A percentile compares a stretch with the other conserved stretches of the same genome.
Evolutionary conservation across 495 filamentous ascomycete species (phyloP).

Genomic region (Penicillium soppii): DNA sequence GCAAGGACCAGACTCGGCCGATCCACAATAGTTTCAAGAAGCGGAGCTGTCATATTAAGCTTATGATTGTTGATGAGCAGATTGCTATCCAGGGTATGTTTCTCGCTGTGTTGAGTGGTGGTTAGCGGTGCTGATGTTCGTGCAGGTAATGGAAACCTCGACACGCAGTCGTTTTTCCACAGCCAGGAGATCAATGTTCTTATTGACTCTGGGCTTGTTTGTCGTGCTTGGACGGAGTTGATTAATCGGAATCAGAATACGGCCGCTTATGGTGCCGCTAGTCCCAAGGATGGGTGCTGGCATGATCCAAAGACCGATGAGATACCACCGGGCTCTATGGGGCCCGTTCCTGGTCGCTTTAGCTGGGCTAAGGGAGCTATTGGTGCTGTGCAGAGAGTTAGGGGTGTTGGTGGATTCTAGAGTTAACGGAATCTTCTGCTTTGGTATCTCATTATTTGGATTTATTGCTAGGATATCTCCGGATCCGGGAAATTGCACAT

Average conservation of each 20-base stretch:
- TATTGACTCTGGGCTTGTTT: constrained; percentile 61
- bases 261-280: constrained; percentile 56
- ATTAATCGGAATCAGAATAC: constrained; percentile 73
- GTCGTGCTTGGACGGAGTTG: constrained; percentile 59
- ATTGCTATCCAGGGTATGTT: constrained; percentile 58
- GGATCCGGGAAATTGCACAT: no score
- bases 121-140: neutral
- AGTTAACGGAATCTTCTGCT: neutral
- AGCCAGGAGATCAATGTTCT: constrained; percentile 75
- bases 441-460: neutral
- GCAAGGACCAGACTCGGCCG: constrained; percentile 66
- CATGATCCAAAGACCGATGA: constrained; percentile 53
- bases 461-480: no score
- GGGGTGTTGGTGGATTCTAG: constrained; percentile 59
- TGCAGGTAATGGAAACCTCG: constrained; percentile 70
- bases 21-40: constrained; percentile 61
- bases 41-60: constrained; percentile 71
- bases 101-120: neutral
- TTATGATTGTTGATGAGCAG: constrained; percentile 68
- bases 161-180: constrained; percentile 80
- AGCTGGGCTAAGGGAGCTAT: constrained; percentile 62
- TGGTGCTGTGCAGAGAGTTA: constrained; percentile 61
- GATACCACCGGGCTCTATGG: constrained; percentile 58
- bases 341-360: constrained; percentile 56
- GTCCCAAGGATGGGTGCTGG: constrained; percentile 50